A percentile compares a stretch with the other conserved stretches of the same genome.
phyloP scores from a whole-genome alignment of 208 protist species.

The Crithidia expoeki region DNA sequence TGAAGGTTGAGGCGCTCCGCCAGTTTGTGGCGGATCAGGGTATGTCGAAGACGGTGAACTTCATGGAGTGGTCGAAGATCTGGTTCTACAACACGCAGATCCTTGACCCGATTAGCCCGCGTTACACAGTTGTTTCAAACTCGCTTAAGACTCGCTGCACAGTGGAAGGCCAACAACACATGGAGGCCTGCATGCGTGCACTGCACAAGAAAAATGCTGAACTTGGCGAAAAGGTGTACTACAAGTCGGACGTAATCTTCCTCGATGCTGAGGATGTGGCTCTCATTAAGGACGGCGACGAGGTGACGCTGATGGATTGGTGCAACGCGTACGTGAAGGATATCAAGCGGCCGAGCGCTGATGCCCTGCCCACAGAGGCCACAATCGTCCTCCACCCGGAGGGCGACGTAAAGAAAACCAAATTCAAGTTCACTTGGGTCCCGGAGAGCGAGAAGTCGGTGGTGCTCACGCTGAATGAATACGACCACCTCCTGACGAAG shows the following conservation, averaged over 20 bases:
- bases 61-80: slow-evolving; percentile 98
- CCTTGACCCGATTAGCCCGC: slow-evolving; percentile 96
- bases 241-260: slow-evolving; percentile 88
- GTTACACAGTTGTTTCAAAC: slow-evolving; percentile 95
- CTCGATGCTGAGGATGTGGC: slow-evolving; percentile 95
- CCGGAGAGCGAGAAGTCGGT: slow-evolving; percentile 76
- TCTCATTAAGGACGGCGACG: slow-evolving; percentile 91
- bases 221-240: slow-evolving; percentile 94
- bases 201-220: slow-evolving; percentile 95
- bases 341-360: slow-evolving; percentile 55
- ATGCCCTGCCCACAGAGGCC: slow-evolving; percentile 62
- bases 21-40: slow-evolving; percentile 97
- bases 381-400: slow-evolving; percentile 87
- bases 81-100: slow-evolving; percentile 98
- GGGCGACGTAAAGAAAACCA: slow-evolving; percentile 97
- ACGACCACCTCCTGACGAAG: slow-evolving; percentile 97
- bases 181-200: slow-evolving; percentile 66
- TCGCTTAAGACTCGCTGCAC: slow-evolving; percentile 78
- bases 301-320: slow-evolving; percentile 99
- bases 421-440: slow-evolving; percentile 98
- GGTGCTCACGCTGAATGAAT: slow-evolving; percentile 88
- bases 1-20: slow-evolving; percentile 96
- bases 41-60: slow-evolving; percentile 95
- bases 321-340: slow-evolving; percentile 94
- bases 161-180: slow-evolving; percentile 65